A percentile compares a stretch with the other conserved stretches of the same genome.
Conservation (phyloP, 2,329 filamentous ascomycete species). For the Mycosphaerella sp. region DNA sequence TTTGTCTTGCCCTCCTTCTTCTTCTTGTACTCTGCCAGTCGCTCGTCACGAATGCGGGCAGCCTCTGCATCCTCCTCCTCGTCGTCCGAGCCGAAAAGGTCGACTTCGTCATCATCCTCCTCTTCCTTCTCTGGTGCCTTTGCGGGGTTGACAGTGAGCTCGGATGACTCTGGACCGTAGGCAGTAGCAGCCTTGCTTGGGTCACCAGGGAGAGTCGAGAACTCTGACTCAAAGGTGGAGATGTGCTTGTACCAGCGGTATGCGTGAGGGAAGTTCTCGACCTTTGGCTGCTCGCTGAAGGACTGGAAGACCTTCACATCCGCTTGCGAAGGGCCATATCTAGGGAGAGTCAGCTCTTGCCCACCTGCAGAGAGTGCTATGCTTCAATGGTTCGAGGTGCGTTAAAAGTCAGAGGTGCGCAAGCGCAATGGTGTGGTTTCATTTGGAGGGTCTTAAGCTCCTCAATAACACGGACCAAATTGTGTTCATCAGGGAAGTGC, state of each 20-base stretch:
- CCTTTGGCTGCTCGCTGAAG: conserved; percentile 65
- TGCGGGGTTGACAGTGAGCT: conserved; percentile 76
- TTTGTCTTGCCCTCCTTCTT: conserved; percentile 96
- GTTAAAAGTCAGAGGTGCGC: conserved; percentile 63
- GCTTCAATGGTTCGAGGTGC: conserved; percentile 16
- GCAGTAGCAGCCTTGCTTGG: conserved; percentile 78
- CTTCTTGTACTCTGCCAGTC: conserved; percentile 86
- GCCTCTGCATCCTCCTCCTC: conserved; percentile 93
- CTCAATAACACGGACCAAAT: conserved; percentile 96
- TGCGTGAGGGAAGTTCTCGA: conserved; percentile 84
- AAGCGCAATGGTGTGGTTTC: conserved; percentile 68
- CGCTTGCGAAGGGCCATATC: conserved; percentile 74
- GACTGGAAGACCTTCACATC: conserved; percentile 96
- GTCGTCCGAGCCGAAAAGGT: conserved; percentile 87
- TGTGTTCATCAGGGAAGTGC: conserved; percentile 64
- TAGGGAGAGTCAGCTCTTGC: conserved; percentile 30
- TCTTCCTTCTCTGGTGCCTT: conserved; percentile 63
- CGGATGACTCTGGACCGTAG: conserved; percentile 79
- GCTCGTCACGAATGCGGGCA: conserved; percentile 74
- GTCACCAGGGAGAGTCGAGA: conserved; percentile 84
- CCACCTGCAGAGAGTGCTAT: conserved; percentile 12
- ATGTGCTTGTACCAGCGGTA: conserved; percentile 99
- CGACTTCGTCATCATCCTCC: conserved; percentile 74
- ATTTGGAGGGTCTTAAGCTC: conserved; percentile 84
- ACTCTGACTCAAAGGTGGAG: conserved; percentile 85